Evolutionary conservation across 2,329 filamentous ascomycete species (phyloP), one percentile per base, ranked within the genome.

Genomic region (Verticillium isaacii): DNA sequence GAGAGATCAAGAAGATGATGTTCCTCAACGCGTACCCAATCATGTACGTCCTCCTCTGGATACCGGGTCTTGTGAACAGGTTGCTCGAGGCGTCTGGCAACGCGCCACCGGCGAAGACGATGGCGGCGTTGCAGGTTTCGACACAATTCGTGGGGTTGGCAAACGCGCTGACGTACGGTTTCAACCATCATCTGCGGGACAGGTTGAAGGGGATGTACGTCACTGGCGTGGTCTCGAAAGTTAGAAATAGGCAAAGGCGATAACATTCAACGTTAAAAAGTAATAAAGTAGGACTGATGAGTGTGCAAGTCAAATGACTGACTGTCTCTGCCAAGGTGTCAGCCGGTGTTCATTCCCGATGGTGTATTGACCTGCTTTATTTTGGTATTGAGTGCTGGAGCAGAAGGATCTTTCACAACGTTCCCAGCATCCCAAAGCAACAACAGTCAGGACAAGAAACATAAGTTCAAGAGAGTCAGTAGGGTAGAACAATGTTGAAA

Each of bases 11-110:
- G 56, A 70, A 70, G 57, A 71, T 76, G 63, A 68, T 77, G 23
- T 64, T 76, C 8, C 66, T 77, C 58, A 75, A 76, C 60, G 74
- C 72, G 1, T 77, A 77, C 57, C 74, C 75, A 1, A 71, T 75
- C 55, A 69, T 69, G 41, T 76, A 75, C 66, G 70, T 77, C 54
- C 56, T 76, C 5, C 69, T 77, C n/a, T 77, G 72, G 74, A 68
- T 77, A 7, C 75, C 75, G 0, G 75, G 75, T 6, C 70, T 77
- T 60, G 62, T 66, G 39, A 77, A 76, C 66, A 69, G 72, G 32
- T 58, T 72, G 50, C 67, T 67, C 50, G 73, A 74, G 64, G 69
- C 65, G 32, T 66, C 68, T 2, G 72, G 66, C 15, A 57, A 65
- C 7, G n/a, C 32, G 8, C 60, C 59, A 0, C 70, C 64, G 23